Base-by-base conservation (phyloP, 192 early-diverging fungal species). In the Gigaspora rosea region DNA sequence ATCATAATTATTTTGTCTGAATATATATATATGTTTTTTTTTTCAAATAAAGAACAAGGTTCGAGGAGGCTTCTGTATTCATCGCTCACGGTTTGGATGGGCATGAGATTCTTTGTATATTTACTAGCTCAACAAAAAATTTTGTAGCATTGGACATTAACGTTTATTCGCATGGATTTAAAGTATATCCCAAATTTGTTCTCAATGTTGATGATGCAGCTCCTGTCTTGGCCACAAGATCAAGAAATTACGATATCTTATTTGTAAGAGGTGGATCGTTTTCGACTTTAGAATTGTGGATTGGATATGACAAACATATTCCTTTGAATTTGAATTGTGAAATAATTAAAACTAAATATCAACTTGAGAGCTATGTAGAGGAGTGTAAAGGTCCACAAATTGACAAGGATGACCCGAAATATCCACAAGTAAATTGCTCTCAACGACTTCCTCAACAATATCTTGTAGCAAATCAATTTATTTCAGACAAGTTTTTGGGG, bases 151-250 rank as follows among this genome's bases (percentile, higher is more conserved):
- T 73, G 35, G n/a, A 58, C 36, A 57, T 73, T 58, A 6, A 2
- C 36, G 4, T 8, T n/a, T n/a, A 57, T 54, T n/a, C 35, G 11
- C 13, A 74, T 74, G 52, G 32, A 35, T 49, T 68, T 36, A 62
- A 75, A 59, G 64, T 79, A 32, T 48, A 52, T 11, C n/a, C 70
- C 8, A 69, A 81, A 48, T 84, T 78, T 78, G 71, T 79, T 50
- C 50, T 52, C 27, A 78, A 80, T 0, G 86, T 77, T 22, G 52
- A 80, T n/a, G 84, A 81, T 32, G 87, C 88, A 3, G 63, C 82
- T 4, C 76, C 81, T 10, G 57, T 86, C 16, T 70, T 71, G 18
- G 81, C 79, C 68, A 88, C 85, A 20, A 69, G 85, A 27, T 27
- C 22, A 8, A 56, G 78, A 6, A 61, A 75, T 16, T 51, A 66